Evolutionary conservation across 2,329 filamentous ascomycete genomes (phyloP).

Genomic region (Colletotrichum sp.): DNA sequence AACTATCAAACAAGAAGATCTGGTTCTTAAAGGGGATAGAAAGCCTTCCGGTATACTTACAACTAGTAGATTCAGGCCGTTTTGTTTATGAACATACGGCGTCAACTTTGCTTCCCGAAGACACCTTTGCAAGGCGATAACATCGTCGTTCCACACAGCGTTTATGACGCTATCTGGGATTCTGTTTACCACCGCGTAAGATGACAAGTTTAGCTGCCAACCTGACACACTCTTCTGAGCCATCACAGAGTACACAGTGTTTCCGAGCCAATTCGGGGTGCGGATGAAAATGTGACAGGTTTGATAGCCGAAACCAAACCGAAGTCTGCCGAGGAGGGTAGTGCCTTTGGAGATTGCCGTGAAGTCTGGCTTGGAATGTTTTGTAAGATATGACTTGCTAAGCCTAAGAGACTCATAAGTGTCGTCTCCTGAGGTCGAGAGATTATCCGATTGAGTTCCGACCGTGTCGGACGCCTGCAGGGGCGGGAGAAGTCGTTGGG

Average conservation of each 20-base stretch:
- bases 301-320: neutral
- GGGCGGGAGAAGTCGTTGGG: no score
- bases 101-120: neutral
- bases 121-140: neutral
- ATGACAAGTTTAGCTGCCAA: neutral
- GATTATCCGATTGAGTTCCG: no score
- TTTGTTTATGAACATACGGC: neutral
- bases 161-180: rapidly evolving
- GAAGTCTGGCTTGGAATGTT: neutral
- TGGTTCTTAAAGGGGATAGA: rapidly evolving
- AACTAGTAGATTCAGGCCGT: neutral
- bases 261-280: neutral
- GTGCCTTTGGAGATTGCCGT: neutral
- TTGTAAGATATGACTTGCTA: neutral
- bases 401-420: no score
- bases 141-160: neutral
- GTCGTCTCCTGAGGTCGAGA: no score
- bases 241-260: neutral
- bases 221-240: neutral
- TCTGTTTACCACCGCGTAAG: neutral
- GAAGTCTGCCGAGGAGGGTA: neutral
- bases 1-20: rapidly evolving
- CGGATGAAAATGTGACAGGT: neutral
- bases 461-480: no score
- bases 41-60: neutral